A percentile compares a stretch with the other conserved stretches of the same genome.
phyloP scores from a whole-genome alignment of 371 early-diverging fungal genomes.

The Parasitella parasitica region DNA sequence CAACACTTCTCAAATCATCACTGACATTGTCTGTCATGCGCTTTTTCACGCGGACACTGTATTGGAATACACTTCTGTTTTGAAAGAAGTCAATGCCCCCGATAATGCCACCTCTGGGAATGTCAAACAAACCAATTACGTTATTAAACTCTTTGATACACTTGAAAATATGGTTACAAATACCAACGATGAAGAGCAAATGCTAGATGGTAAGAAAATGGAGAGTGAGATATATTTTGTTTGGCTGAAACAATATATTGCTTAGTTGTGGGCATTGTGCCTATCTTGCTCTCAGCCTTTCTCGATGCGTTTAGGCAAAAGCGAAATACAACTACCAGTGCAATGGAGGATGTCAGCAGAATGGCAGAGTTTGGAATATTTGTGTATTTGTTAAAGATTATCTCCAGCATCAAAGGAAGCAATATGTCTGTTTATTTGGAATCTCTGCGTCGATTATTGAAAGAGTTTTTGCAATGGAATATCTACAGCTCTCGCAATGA shows the following conservation, averaged over 20 bases:
- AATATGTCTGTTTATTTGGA: constrained; percentile 16
- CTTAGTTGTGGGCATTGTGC: constrained; percentile 29
- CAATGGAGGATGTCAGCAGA: constrained; percentile 32
- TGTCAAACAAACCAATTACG: constrained; percentile 29
- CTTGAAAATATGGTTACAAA: constrained; percentile 15
- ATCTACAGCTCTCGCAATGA: constrained; percentile 39
- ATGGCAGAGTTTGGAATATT: constrained; percentile 46
- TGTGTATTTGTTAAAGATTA: constrained; percentile 21
- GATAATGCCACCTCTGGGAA: neutral
- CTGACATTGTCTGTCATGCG: constrained; percentile 26
- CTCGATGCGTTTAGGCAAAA: constrained; percentile 34
- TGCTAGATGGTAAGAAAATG: constrained; percentile 39
- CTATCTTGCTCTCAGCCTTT: constrained; percentile 31
- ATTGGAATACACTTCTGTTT: constrained; percentile 40
- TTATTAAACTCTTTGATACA: constrained; percentile 42
- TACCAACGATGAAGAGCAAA: constrained; percentile 8
- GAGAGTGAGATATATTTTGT: no score
- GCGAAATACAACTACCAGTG: constrained; percentile 21
- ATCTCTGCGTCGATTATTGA: constrained; percentile 18
- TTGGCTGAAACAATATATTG: neutral
- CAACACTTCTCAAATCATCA: constrained; percentile 9
- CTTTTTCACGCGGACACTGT: constrained; percentile 45
- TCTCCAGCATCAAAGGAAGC: neutral
- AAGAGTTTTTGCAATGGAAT: constrained; percentile 29
- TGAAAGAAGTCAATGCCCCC: constrained; percentile 20